These are phyloP conservation scores for Trametopsis cervina DNA, from an alignment of 768 basidiomycete genomes.

Conservation along the genomic window DNA sequence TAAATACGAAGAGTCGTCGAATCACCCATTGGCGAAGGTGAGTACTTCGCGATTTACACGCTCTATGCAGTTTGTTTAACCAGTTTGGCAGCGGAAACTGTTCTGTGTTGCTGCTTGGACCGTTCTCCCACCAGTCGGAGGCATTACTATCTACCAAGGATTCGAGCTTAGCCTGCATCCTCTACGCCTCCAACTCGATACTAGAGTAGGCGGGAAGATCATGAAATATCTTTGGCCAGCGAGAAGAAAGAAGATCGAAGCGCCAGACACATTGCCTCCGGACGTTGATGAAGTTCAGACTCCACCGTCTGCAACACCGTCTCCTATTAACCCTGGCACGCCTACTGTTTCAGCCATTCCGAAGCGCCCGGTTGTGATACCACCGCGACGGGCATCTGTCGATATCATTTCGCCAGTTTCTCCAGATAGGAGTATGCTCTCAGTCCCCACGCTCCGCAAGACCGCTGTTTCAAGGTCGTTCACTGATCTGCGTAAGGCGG, in stretches of 20 bases:
- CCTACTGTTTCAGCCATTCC: neutral
- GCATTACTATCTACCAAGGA: slow-evolving; percentile 81
- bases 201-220: slow-evolving; percentile 69
- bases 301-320: slow-evolving; percentile 11
- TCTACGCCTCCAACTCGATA: slow-evolving; percentile 80
- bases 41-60: slow-evolving; percentile 13
- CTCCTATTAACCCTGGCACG: slow-evolving; percentile 1
- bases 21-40: slow-evolving; percentile 69
- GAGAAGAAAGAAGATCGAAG: slow-evolving; percentile 34
- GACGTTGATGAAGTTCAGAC: slow-evolving; percentile 14
- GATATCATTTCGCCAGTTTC: slow-evolving; percentile 23
- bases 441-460: slow-evolving; percentile 38
- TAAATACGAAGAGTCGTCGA: slow-evolving; percentile 64
- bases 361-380: neutral
- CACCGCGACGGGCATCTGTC: slow-evolving; percentile 15
- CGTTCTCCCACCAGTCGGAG: slow-evolving; percentile 84
- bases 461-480: slow-evolving; percentile 60
- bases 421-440: slow-evolving; percentile 26
- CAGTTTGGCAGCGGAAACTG: slow-evolving; percentile 49
- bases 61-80: neutral
- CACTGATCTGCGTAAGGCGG: slow-evolving; percentile 53
- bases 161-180: slow-evolving; percentile 83
- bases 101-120: slow-evolving; percentile 79
- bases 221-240: slow-evolving; percentile 87
- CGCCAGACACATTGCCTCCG: slow-evolving; percentile 14